Conservation (phyloP, 2,329 filamentous ascomycete species). For the Penicillium sp. region DNA sequence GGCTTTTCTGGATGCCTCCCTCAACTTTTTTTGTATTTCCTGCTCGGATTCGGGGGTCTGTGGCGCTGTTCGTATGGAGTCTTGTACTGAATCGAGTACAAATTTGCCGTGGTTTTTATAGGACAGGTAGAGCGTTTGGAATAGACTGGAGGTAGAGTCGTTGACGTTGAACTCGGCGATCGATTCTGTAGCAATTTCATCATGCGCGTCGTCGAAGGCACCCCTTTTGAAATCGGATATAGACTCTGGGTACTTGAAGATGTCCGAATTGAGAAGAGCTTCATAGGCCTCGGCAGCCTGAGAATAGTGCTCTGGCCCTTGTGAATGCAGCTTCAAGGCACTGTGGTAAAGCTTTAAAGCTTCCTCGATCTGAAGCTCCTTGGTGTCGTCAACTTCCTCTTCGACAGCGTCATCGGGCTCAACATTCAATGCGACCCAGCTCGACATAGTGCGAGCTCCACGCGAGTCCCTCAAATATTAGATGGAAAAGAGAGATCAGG, state of each 20-base stretch:
- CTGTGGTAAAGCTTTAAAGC: constrained; percentile 91
- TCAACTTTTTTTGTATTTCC: constrained; percentile 21
- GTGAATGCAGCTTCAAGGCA: constrained; percentile 85
- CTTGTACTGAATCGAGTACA: constrained; percentile 69
- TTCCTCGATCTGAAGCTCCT: constrained; percentile 96
- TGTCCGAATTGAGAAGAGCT: constrained; percentile 82
- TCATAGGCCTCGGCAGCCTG: constrained; percentile 80
- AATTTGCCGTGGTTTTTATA: constrained; percentile 97
- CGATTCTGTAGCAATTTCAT: constrained; percentile 24
- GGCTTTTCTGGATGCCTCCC: constrained; percentile 42
- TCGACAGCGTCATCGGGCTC: constrained; percentile 88
- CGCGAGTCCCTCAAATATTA: constrained; percentile 7
- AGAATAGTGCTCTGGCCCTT: constrained; percentile 72
- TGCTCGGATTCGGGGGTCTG: constrained; percentile 15
- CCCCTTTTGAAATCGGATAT: constrained; percentile 77
- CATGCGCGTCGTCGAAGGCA: constrained; percentile 48
- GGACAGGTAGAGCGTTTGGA: constrained; percentile 86
- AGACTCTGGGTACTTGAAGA: constrained; percentile 88
- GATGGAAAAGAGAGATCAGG: not conserved
- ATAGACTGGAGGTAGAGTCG: constrained; percentile 74
- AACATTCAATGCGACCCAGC: constrained; percentile 87
- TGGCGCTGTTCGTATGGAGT: constrained; percentile 41
- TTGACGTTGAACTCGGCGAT: constrained; percentile 58
- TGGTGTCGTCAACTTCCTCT: constrained; percentile 90
- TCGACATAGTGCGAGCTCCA: constrained; percentile 44